Base-by-base conservation (phyloP, 1,139 yeast species). In the Yamadazyma diospyri region DNA sequence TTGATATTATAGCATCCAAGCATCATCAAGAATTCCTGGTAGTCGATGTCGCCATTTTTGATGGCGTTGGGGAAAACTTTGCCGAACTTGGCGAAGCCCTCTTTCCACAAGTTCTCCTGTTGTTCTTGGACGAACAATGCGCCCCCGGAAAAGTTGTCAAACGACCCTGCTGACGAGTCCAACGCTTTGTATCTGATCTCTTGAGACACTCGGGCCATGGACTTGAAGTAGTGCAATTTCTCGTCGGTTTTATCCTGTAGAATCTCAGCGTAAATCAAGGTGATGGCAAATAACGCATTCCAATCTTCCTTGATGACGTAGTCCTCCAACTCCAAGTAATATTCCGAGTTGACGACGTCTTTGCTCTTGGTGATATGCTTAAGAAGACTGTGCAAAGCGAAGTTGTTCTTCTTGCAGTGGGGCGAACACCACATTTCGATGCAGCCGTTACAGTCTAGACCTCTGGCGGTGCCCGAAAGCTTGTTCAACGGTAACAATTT, bases 1-100 rank as follows among this genome's bases (percentile, higher is more conserved):
- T 85, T 85, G 47, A 85, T 74, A 52, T 82, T 82, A 51, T 78
- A 82, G 33, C 81, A 72, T 1, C 94, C 95, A 48, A 84, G 57
- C 59, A 77, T 76, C 42, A 58, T 59, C 55, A 83, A 55, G 49
- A 69, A 85, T 39, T 75, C 78, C 22, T 76, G 75, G 43, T 71
- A 76, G 13, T 68, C 52, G 12, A 81, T 43, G 4, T 55, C 53
- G 6, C 42, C 46, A 3, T 51, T 44, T 2, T 45, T 44, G 10
- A 43, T 40, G 8, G 64, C 42, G 19, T 46, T 48, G 2, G 79
- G 76, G 45, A 82, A 78, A 1, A 77, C 76, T 2, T 58, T 53
- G 17, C 60, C 54, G 38, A 84, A 75, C 32, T 69, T 54, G 9
- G 59, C 59, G 48, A 60, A 75, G 0, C 85, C 88, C 30, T 68